Evolutionary conservation across 2,329 filamentous ascomycete genomes (phyloP), one percentile per base, ranked within the genome.

Genomic region (Curvularia spicifera): DNA sequence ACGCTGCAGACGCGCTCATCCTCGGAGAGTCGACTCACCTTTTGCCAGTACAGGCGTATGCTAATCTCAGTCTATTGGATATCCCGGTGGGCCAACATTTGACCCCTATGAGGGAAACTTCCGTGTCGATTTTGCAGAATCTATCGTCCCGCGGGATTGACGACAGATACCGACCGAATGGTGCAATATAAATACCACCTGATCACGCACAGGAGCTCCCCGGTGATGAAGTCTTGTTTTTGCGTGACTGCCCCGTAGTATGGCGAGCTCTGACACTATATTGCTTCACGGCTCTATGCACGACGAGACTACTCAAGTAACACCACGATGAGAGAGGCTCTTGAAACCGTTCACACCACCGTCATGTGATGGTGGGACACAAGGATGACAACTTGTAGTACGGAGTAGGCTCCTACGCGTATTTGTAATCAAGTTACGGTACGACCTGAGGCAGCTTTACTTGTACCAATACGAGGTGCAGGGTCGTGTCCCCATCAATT

Each of bases 1-100:
- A 39, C 22, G 18, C 24, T 29, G 47, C 33, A 13, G 15, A 37
- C n/a, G 15, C 35, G 35, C 35, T 28, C 55, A 57, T 53, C 57
- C 56, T 56, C 51, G 56, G 56, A 15, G 35, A 24, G 8, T 15
- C 15, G 9, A 40, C 5, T 40, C 18, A 5, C 6, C 15, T 28
- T 40, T 40, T 24, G 26, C 18, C n/a, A 20, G n/a, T 20, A 15
- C n/a, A 28, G 15, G n/a, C 15, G 22, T 28, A 33, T 40, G 24
- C 35, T 40, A 50, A 33, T 5, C 15, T n/a, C 24, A 20, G 22
- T 24, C 15, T 26, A 8, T 40, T 20, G 10, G n/a, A 26, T 18
- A 4, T 22, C 15, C 24, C 20, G 33, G 47, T 40, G 33, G 8
- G 15, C 33, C 35, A 20, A 12, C 24, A 26, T 26, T 29, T 7